Percentiles rank a stretch among this genome's conserved stretches.
Evolutionary conservation across 1,284 basidiomycete genomes (phyloP).

Genomic region (Apiotrichum veenhuisii): DNA sequence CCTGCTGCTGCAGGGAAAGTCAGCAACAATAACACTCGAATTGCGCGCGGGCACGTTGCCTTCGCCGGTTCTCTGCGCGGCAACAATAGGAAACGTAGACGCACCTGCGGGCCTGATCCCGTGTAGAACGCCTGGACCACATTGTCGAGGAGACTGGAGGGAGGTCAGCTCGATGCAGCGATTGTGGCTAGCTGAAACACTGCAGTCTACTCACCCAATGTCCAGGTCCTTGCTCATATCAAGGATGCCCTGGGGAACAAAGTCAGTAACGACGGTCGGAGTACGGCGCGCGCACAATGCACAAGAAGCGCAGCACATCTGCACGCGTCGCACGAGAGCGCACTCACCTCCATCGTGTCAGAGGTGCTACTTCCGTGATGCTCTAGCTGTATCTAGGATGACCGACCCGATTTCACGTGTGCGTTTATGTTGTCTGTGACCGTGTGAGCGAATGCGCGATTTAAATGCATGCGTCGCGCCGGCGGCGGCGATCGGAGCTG

Average conservation of each 20-base stretch:
- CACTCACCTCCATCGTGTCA: slow-evolving; percentile 40
- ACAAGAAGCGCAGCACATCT: not conserved
- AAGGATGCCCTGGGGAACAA: slow-evolving; percentile 64
- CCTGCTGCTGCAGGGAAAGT: slow-evolving; percentile 67
- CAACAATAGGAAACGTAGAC: too few relatives aligned
- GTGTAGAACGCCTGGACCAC: slow-evolving; percentile 80
- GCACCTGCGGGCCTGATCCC: slow-evolving; percentile 69
- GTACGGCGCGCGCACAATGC: not conserved
- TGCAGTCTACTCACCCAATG: slow-evolving; percentile 52
- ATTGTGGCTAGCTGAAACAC: too few relatives aligned
- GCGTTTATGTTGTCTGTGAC: not conserved
- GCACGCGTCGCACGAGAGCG: not conserved
- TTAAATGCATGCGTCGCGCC: too few relatives aligned
- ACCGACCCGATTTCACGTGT: not conserved
- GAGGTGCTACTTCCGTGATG: not conserved
- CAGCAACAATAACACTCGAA: too few relatives aligned
- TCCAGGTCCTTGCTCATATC: slow-evolving; percentile 84
- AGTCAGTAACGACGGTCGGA: not conserved
- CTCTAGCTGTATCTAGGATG: not conserved
- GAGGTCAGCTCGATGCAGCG: too few relatives aligned
- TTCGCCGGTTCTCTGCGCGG: too few relatives aligned
- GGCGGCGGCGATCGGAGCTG: too few relatives aligned
- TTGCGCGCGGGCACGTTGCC: too few relatives aligned
- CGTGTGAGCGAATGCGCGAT: not conserved
- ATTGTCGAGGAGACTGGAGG: slow-evolving; percentile 65